Evolutionary conservation across 306 rosid genomes (phyloP).

Genomic region (Begonia loranthoides): DNA sequence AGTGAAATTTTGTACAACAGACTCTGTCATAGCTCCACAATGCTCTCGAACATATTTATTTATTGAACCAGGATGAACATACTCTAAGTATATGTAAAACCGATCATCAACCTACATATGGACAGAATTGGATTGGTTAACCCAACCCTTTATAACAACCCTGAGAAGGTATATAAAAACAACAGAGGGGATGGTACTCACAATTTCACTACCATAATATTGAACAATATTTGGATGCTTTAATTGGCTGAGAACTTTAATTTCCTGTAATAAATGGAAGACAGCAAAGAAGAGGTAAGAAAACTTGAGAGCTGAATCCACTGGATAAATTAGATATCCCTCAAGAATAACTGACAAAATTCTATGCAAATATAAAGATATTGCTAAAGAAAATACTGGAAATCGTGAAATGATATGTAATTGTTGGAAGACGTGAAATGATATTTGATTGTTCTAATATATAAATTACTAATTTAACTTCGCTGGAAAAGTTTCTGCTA

Average conservation of each 20-base stretch:
- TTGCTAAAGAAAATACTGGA: no score
- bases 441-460: no score
- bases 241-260: conserved; percentile 74
- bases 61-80: conserved; percentile 90
- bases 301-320: neutral
- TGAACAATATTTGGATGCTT: conserved; percentile 91
- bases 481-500: no score
- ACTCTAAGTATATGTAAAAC: conserved; percentile 82
- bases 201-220: conserved; percentile 88
- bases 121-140: conserved; percentile 7
- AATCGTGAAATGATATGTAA: no score
- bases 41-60: conserved; percentile 86
- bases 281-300: conserved; percentile 10
- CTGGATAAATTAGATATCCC: neutral
- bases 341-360: neutral
- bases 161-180: conserved; percentile 10
- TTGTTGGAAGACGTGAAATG: no score
- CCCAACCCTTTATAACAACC: neutral
- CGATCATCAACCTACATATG: conserved; percentile 55
- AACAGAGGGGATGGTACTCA: conserved; percentile 31
- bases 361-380: no score
- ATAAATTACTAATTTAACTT: no score
- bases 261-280: conserved; percentile 44
- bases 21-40: conserved; percentile 87
- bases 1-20: conserved; percentile 85